These are phyloP conservation scores for Aspergillus ellipticus DNA, from an alignment of 495 filamentous ascomycete species.

Conservation along the genomic window DNA sequence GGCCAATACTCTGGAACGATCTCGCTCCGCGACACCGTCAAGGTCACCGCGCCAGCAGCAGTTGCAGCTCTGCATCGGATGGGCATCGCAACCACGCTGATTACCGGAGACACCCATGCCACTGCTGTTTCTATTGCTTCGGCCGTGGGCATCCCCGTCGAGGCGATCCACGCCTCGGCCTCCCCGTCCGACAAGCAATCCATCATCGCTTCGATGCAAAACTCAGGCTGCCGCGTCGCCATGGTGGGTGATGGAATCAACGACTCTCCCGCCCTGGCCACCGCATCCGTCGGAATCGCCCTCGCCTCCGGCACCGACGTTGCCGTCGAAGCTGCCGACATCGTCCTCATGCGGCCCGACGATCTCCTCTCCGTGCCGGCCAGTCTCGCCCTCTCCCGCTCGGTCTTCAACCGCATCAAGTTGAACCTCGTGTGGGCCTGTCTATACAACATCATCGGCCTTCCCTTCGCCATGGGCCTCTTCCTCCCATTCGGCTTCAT, in stretches of 20 bases:
- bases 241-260: slow-evolving; percentile 99
- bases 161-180: slow-evolving; percentile 75
- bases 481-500: slow-evolving; percentile 86
- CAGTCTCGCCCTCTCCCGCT: slow-evolving; percentile 72
- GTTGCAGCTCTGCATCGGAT: slow-evolving; percentile 80
- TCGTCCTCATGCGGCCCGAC: slow-evolving; percentile 91
- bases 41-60: slow-evolving; percentile 76
- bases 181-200: slow-evolving; percentile 83
- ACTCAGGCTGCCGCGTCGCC: slow-evolving; percentile 69
- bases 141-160: slow-evolving; percentile 72
- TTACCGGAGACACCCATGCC: slow-evolving; percentile 85
- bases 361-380: slow-evolving; percentile 90
- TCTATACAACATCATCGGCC: slow-evolving; percentile 84
- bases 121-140: slow-evolving; percentile 79
- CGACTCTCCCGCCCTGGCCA: slow-evolving; percentile 93
- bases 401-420: slow-evolving; percentile 91
- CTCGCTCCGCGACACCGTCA: slow-evolving; percentile 84
- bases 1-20: slow-evolving; percentile 73
- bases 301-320: slow-evolving; percentile 93
- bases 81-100: slow-evolving; percentile 81
- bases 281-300: slow-evolving; percentile 88
- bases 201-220: slow-evolving; percentile 76
- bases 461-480: slow-evolving; percentile 93
- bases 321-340: slow-evolving; percentile 94
- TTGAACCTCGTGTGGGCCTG: slow-evolving; percentile 89